A percentile compares a stretch with the other conserved stretches of the same genome.
phyloP scores from a whole-genome alignment of 108 stramenopile genomes.

The Cyclotella sp. region DNA sequence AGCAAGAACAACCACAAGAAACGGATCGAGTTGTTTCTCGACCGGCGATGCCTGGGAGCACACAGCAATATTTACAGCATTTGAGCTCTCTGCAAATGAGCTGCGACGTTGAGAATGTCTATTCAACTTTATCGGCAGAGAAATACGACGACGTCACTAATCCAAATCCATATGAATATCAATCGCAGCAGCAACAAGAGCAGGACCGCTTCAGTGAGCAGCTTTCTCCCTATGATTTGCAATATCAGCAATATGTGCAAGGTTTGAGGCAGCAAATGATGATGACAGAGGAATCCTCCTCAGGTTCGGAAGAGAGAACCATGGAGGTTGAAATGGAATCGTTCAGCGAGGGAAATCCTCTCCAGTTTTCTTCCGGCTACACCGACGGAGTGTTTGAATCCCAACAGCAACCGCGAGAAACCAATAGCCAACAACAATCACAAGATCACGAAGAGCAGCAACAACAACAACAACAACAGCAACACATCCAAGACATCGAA shows the following conservation, averaged over 20 bases:
- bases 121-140: neutral
- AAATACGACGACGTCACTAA: neutral
- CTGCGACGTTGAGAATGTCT: neutral
- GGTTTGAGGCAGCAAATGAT: conserved; percentile 4
- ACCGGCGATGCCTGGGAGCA: neutral
- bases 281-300: neutral
- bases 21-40: neutral
- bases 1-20: neutral
- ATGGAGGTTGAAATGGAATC: neutral
- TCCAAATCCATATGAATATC: conserved; percentile 17
- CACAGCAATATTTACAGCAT: conserved; percentile 4
- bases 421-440: neutral
- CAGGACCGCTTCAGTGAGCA: neutral
- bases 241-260: conserved; percentile 8
- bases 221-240: conserved; percentile 8
- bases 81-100: neutral
- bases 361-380: neutral
- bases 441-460: neutral
- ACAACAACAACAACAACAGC: neutral
- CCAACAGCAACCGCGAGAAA: neutral
- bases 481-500: conserved; percentile 25
- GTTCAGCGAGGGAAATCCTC: neutral
- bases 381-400: neutral
- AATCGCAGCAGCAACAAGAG: neutral
- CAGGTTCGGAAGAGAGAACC: neutral